These are phyloP conservation scores for Fraxinus cuspidata DNA, from an alignment of 257 asterid genomes.

Conservation along the genomic window DNA sequence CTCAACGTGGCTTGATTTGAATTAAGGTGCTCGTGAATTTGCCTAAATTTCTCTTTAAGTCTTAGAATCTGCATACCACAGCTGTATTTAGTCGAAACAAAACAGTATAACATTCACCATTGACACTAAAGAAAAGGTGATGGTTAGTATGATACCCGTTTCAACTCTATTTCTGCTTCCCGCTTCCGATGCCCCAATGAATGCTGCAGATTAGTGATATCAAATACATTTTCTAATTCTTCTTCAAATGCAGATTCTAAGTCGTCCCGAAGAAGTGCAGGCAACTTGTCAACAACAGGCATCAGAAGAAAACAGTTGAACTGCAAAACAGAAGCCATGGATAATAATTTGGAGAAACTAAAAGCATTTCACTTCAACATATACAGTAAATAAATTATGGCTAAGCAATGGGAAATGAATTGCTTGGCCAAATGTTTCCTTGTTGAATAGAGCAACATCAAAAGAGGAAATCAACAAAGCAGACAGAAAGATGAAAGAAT, in stretches of 20 bases:
- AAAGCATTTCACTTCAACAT: background rate
- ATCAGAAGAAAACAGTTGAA: slow-evolving; percentile 94
- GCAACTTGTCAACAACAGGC: slow-evolving; percentile 97
- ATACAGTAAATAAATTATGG: background rate
- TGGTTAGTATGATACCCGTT: slow-evolving; percentile 48
- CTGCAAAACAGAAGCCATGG: slow-evolving; percentile 53
- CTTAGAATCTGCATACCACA: slow-evolving; percentile 62
- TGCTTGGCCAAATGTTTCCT: background rate
- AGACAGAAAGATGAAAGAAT: background rate
- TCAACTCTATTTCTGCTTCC: slow-evolving; percentile 80
- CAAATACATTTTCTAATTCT: slow-evolving; percentile 68
- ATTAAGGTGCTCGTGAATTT: slow-evolving; percentile 67
- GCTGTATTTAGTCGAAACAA: slow-evolving; percentile 10
- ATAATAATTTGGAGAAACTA: slow-evolving; percentile 16
- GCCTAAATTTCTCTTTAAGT: slow-evolving; percentile 84
- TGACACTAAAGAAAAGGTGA: slow-evolving; percentile 15
- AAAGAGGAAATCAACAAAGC: background rate
- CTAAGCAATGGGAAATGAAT: background rate
- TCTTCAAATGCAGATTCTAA: slow-evolving; percentile 85
- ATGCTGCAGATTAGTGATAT: slow-evolving; percentile 68
- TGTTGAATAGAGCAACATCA: background rate
- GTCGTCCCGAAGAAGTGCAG: slow-evolving; percentile 86
- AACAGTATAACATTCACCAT: background rate
- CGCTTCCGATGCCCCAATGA: slow-evolving; percentile 77
- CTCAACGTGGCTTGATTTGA: slow-evolving; percentile 44